Conservation (phyloP, 2,329 filamentous ascomycete species). For the Hymenoscyphus fructigenus region DNA sequence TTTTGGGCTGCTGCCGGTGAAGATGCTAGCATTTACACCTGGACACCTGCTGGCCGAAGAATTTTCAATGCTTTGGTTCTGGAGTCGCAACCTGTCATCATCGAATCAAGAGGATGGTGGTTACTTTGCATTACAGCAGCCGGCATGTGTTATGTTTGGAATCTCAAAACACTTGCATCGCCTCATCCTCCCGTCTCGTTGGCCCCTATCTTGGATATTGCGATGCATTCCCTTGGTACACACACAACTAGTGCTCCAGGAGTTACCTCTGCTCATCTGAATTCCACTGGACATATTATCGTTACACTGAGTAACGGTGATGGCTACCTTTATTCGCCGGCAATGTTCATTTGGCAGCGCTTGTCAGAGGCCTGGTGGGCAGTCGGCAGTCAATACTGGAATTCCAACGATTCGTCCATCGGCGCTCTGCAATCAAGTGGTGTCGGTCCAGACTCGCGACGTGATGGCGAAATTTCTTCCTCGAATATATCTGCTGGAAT, state of each 20-base stretch:
- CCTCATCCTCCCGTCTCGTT: conserved; percentile 89
- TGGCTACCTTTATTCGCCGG: conserved; percentile 83
- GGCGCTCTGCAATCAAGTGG: conserved; percentile 74
- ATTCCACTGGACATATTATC: conserved; percentile 80
- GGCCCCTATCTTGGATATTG: conserved; percentile 84
- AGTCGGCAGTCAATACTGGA: conserved; percentile 98
- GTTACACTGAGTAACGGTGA: conserved; percentile 94
- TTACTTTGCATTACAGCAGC: conserved; percentile 85
- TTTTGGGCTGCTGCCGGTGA: conserved; percentile 95
- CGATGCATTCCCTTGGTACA: conserved; percentile 72
- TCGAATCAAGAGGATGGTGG: conserved; percentile 89
- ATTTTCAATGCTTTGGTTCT: conserved; percentile 81
- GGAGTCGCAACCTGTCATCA: conserved; percentile 89
- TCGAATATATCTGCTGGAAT: conserved; percentile 82
- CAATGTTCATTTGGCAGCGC: conserved; percentile 89
- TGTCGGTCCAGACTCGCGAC: conserved; percentile 54
- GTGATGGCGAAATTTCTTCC: conserved; percentile 47
- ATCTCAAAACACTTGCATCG: conserved; percentile 76
- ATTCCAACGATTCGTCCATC: conserved; percentile 89
- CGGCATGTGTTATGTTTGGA: conserved; percentile 91
- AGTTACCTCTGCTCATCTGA: conserved; percentile 87
- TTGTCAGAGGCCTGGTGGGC: conserved; percentile 99
- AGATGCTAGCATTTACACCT: conserved; percentile 84
- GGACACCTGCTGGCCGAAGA: conserved; percentile 88
- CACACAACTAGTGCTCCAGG: conserved; percentile 77